Percentiles rank a stretch among this genome's conserved stretches.
Evolutionary conservation across 768 basidiomycete genomes (phyloP).

Genomic region (Rhizopogon rudus): DNA sequence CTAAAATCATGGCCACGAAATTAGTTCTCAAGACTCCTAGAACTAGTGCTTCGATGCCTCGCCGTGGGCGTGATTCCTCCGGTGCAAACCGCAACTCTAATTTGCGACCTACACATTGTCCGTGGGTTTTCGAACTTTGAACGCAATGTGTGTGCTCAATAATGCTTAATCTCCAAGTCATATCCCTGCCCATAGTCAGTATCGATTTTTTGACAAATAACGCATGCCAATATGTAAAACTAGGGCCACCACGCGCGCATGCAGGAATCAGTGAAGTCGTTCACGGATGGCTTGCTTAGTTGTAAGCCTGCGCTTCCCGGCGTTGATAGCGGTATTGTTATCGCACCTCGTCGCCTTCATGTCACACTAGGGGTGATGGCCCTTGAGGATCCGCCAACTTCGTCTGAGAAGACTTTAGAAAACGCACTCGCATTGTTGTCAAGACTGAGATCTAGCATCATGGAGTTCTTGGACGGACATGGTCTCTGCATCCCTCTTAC

Average conservation of each 20-base stretch:
- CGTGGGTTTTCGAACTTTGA: slow-evolving; percentile 7
- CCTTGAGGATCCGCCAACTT: slow-evolving; percentile 30
- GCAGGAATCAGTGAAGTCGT: slow-evolving; percentile 29
- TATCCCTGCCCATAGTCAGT: slow-evolving; percentile 28
- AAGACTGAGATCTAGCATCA: slow-evolving; percentile 34
- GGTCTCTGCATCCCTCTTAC: slow-evolving; percentile 39
- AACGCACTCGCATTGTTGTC: slow-evolving; percentile 40
- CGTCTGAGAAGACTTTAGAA: slow-evolving; percentile 26
- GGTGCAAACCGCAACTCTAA: slow-evolving; percentile 2
- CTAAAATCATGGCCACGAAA: not conserved
- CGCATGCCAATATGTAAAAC: slow-evolving; percentile 8
- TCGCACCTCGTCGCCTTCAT: slow-evolving; percentile 56
- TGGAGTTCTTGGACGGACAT: slow-evolving; percentile 31
- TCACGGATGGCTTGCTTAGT: slow-evolving; percentile 25
- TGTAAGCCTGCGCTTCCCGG: slow-evolving; percentile 35
- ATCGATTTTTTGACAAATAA: slow-evolving; percentile 16
- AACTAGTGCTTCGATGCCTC: not conserved
- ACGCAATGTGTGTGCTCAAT: not conserved
- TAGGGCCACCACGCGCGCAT: slow-evolving; percentile 39
- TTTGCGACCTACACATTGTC: slow-evolving; percentile 22
- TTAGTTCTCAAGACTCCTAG: not conserved
- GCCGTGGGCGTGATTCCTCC: not conserved
- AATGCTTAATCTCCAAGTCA: slow-evolving; percentile 14
- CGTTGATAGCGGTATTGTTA: slow-evolving; percentile 55
- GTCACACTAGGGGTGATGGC: slow-evolving; percentile 74